A percentile compares a stretch with the other conserved stretches of the same genome.
Conservation (phyloP, 768 basidiomycete species). For the Fomitopsis pulvina region DNA sequence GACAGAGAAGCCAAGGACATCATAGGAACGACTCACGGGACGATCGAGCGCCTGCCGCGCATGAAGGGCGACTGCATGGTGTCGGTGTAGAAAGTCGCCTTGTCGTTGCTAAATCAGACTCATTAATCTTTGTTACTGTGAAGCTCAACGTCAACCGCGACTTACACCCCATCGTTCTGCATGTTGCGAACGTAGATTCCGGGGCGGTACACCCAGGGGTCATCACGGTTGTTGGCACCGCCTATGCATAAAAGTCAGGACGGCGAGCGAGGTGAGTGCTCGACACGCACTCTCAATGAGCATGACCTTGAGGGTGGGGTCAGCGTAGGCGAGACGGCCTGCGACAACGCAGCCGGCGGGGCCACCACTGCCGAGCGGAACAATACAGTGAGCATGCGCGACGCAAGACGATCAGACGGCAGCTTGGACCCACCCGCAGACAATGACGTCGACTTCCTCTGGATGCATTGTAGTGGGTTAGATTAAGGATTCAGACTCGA, state of each 20-base stretch:
- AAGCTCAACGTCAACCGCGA: too few relatives aligned
- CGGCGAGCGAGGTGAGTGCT: background rate
- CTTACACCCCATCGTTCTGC: conserved; percentile 62
- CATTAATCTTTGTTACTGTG: too few relatives aligned
- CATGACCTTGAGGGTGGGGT: conserved; percentile 69
- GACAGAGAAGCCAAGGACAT: background rate
- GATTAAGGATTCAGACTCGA: conserved; percentile 9
- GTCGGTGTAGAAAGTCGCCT: conserved; percentile 68
- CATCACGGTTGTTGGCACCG: conserved; percentile 66
- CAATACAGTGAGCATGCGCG: background rate
- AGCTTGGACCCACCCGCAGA: conserved; percentile 39
- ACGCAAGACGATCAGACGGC: background rate
- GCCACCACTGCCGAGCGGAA: conserved; percentile 38
- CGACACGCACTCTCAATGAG: conserved; percentile 53
- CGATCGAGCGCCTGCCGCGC: conserved; percentile 59
- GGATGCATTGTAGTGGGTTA: conserved; percentile 42
- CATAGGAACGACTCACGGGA: conserved; percentile 42
- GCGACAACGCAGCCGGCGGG: conserved; percentile 68
- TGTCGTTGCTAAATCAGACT: conserved; percentile 48
- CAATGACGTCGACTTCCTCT: conserved; percentile 68
- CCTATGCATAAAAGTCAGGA: conserved; percentile 25
- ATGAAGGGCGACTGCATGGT: conserved; percentile 49
- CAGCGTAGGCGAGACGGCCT: conserved; percentile 63
- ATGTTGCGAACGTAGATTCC: conserved; percentile 69
- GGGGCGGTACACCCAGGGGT: conserved; percentile 69